Conservation (phyloP, 208 protist species). For the Wallacemonas sp. region DNA sequence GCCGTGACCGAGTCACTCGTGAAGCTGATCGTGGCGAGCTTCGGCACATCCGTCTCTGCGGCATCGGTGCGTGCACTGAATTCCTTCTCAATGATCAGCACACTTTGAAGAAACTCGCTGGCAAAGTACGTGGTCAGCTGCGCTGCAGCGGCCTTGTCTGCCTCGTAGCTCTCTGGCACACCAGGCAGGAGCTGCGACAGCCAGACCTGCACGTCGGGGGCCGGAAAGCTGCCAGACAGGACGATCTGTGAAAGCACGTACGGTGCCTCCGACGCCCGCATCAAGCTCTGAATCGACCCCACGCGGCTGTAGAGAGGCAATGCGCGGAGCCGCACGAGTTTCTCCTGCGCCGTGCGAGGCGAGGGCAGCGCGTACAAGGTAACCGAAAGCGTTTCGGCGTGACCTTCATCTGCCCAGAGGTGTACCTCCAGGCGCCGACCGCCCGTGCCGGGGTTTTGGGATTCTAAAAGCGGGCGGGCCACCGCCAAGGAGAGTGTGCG, state of each 20-base stretch:
- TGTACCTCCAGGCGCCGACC: conserved; percentile 41
- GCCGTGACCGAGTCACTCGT: conserved; percentile 54
- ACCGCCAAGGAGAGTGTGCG: conserved; percentile 19
- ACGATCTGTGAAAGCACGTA: conserved; percentile 47
- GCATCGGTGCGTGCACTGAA: conserved; percentile 24
- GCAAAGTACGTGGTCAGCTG: conserved; percentile 38
- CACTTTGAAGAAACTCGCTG: conserved; percentile 47
- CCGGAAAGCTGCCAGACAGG: conserved; percentile 47
- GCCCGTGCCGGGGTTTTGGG: conserved; percentile 22
- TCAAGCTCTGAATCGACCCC: conserved; percentile 20
- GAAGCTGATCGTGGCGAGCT: conserved; percentile 30
- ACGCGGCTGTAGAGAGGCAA: conserved; percentile 74
- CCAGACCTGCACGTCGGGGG: conserved; percentile 58
- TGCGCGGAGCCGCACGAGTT: conserved; percentile 50
- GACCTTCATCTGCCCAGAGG: conserved; percentile 62
- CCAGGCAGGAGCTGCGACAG: conserved; percentile 59
- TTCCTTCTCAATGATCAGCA: conserved; percentile 38
- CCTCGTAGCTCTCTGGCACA: conserved; percentile 46
- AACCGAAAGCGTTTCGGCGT: conserved; percentile 39
- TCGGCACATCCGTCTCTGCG: not conserved
- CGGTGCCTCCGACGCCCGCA: conserved; percentile 22
- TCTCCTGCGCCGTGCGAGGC: conserved; percentile 76
- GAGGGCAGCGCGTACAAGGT: conserved; percentile 44
- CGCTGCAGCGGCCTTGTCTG: conserved; percentile 13
- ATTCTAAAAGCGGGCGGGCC: conserved; percentile 20